These are phyloP conservation scores for Fusarium stilboides DNA, from an alignment of 2,329 filamentous ascomycete species.

Conservation along the genomic window DNA sequence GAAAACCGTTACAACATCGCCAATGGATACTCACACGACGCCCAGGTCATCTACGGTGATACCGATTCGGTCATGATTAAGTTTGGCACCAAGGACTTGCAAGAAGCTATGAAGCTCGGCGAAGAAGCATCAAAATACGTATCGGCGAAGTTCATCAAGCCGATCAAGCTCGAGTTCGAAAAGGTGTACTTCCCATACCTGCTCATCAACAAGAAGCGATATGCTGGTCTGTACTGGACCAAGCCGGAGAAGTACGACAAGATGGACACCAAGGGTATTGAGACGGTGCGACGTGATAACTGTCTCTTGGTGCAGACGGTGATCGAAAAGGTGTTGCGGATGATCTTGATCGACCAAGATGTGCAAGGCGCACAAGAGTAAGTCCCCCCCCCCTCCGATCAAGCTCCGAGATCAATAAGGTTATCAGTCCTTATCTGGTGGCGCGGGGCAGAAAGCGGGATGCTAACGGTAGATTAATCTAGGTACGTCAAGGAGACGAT, in stretches of 20 bases:
- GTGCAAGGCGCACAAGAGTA: slow-evolving; percentile 93
- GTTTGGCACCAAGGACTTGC: slow-evolving; percentile 90
- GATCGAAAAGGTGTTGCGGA: slow-evolving; percentile 95
- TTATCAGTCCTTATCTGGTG: slow-evolving; percentile 24
- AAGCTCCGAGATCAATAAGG: slow-evolving; percentile 18
- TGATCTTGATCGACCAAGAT: slow-evolving; percentile 95
- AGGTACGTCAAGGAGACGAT: slow-evolving; percentile 98
- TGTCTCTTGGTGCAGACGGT: slow-evolving; percentile 96
- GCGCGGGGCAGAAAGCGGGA: slow-evolving; percentile 11
- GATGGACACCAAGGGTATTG: slow-evolving; percentile 99
- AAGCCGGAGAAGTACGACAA: slow-evolving; percentile 96
- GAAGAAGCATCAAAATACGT: slow-evolving; percentile 91
- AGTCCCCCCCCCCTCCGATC: slow-evolving; percentile 57
- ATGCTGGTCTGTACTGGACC: slow-evolving; percentile 98
- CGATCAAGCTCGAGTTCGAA: slow-evolving; percentile 99
- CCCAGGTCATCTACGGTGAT: slow-evolving; percentile 98
- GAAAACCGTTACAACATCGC: slow-evolving; percentile 90
- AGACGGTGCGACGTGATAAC: slow-evolving; percentile 97
- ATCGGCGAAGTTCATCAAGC: slow-evolving; percentile 92
- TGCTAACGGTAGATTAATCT: slow-evolving; percentile 56
- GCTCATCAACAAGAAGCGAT: slow-evolving; percentile 99
- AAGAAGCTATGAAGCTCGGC: slow-evolving; percentile 94
- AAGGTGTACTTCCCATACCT: slow-evolving; percentile 99
- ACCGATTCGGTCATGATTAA: slow-evolving; percentile 99
- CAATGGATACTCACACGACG: slow-evolving; percentile 95